Conservation (phyloP, 2,329 filamentous ascomycete genomes). For the Fusarium penzigii region DNA sequence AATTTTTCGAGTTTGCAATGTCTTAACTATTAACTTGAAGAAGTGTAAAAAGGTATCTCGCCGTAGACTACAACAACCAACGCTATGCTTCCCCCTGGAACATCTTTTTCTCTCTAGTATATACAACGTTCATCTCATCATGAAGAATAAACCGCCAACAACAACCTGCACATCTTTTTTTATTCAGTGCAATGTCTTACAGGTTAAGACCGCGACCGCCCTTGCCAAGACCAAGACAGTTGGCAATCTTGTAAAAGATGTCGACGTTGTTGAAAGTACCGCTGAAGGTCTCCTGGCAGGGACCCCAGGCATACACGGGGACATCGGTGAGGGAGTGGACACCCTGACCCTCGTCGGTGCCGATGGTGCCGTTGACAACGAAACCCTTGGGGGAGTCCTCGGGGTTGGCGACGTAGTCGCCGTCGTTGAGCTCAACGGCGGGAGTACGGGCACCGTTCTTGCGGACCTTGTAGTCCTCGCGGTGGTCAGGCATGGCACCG, state of each 20-base stretch:
- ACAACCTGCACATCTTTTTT: background rate
- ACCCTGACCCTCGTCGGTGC: conserved; percentile 62
- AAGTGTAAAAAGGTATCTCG: background rate
- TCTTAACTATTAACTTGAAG: background rate
- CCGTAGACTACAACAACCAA: conserved; percentile 1
- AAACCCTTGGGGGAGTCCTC: conserved; percentile 67
- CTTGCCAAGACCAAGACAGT: conserved; percentile 60
- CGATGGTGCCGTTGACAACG: conserved; percentile 74
- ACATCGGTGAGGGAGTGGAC: conserved; percentile 80
- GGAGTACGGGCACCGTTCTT: conserved; percentile 64
- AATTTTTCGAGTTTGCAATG: background rate
- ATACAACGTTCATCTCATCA: conserved; percentile 22
- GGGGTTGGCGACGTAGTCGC: conserved; percentile 69
- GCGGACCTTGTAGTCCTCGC: conserved; percentile 75
- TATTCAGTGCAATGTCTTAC: conserved; percentile 23
- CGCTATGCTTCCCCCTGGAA: conserved; percentile 20
- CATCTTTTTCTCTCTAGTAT: conserved; percentile 7
- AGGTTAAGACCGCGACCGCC: conserved; percentile 19
- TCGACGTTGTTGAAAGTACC: conserved; percentile 72
- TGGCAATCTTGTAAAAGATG: conserved; percentile 73
- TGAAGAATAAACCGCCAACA: conserved; percentile 13
- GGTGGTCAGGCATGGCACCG: conserved; percentile 70
- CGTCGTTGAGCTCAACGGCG: conserved; percentile 53
- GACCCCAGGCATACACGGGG: conserved; percentile 75
- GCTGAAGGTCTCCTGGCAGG: conserved; percentile 75